Evolutionary conservation across 306 rosid genomes (phyloP), one percentile per base, ranked within the genome.

Genomic region (Lupinus albus): DNA sequence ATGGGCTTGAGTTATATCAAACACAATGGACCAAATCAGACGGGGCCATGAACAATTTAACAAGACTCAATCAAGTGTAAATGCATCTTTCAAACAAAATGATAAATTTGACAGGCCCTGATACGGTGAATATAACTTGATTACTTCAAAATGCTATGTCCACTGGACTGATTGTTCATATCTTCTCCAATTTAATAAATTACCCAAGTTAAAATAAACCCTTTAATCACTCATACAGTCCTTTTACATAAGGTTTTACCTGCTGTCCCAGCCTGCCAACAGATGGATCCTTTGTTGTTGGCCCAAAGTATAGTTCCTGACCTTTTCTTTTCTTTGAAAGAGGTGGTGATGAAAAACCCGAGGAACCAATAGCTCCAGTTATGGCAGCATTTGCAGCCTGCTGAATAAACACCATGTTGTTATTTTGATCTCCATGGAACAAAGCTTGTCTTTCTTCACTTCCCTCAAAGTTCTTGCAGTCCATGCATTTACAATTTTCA

Each of bases 321-420:
- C 85, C 85, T 81, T 85, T 94, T 66, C 95, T 84, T 86, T 83
- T 94, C 78, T 83, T 90, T 20, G 95, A 74, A 67, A 83, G 71
- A 6, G 96, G 92, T 10, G 96, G 99, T 20, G 97, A 82, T 46
- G 88, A 82, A 81, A 77, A 94, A 41, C 99, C 99, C 53, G 99
- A 94, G 80, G 99, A 94, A 66, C 99, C 99, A 78, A 94, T 81
- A 63, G 99, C 99, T 78, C 97, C 99, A 49, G 99, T 94, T 73
- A 94, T 90, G 79, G 97, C 96, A 80, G 99, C 99, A 85, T 94
- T 94, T 59, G 99, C 99, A 39, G 96, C 96, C 80, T 90, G 97
- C 80, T 94, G 99, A 85, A 94, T 79, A 82, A 74, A 79, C 35
- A 84, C 82, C 47, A 90, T 86, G 88, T 82, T 93, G 87, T 79